Evolutionary conservation across 495 filamentous ascomycete genomes (phyloP), one percentile per base, ranked within the genome.

Genomic region (Neurospora sp.): DNA sequence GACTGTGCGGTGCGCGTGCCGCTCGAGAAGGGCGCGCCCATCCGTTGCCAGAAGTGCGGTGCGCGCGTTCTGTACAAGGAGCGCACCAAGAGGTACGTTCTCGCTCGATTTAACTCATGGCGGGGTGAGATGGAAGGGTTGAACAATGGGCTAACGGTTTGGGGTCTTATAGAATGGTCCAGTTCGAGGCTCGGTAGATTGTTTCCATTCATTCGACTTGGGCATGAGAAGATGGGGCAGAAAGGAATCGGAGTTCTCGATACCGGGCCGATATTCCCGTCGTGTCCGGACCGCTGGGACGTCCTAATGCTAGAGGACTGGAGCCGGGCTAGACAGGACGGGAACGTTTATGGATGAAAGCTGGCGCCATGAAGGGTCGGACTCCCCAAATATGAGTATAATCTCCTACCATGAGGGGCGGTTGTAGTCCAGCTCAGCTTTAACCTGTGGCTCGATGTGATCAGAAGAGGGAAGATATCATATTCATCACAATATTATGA

Each of bases 11-110:
- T 88, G 70, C 90, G 91, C 72, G 93, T 97, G 27, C 86, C 89
- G 9, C 85, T 98, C 76, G 92, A 93, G 82, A 88, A 91, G 73
- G 93, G 90, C 71, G 94, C 97, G 76, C 90, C 92, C 71, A 96
- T 98, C 76, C 89, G 96, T 37, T 99, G 96, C 86, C 93, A 94
- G 83, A 93, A 95, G 82, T 99, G 96, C 80, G 96, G 96, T 35
- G 94, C 97, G 79, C 91, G 96, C 73, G 93, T 99, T 70, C 84
- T 99, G 73, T 98, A 98, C 82, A 99, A 99, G 88, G 93, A 97
- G 89, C 84, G 96, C 77, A 99, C 96, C 40, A 98, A 97, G 87
- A 87, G 96, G 96, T 98, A 81, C 82, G 90, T 40, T 31, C 27
- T 31, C 27, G 27, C 27, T 31, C 27, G 27, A 31, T 31, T 31